A percentile compares a stretch with the other conserved stretches of the same genome.
Evolutionary conservation across 352 stramenopile species (phyloP).

Genomic region (Globisporangium carolinianum): DNA sequence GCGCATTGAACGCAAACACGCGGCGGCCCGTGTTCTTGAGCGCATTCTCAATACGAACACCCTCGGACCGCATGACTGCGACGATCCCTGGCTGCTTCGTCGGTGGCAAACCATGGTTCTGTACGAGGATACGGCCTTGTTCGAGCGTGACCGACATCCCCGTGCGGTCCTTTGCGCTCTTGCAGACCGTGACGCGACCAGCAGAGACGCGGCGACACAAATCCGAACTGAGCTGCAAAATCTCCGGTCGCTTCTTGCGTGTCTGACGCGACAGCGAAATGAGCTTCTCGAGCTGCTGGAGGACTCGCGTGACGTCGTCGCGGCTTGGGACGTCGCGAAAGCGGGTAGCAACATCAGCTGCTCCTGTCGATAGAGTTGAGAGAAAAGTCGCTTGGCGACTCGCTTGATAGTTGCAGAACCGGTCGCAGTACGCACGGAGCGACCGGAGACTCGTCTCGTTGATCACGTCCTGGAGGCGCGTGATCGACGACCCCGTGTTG

Average conservation of each 20-base stretch:
- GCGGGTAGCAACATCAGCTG: not conserved
- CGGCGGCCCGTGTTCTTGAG: constrained; percentile 77
- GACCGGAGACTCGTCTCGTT: constrained; percentile 70
- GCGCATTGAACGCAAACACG: constrained; percentile 82
- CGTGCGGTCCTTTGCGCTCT: constrained; percentile 97
- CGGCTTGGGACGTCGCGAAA: constrained; percentile 21
- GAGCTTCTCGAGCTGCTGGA: constrained; percentile 62
- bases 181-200: constrained; percentile 93
- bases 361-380: not conserved
- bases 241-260: constrained; percentile 81
- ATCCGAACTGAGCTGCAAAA: constrained; percentile 79
- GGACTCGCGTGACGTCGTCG: constrained; percentile 46
- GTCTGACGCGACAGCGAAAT: constrained; percentile 60
- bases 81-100: constrained; percentile 73
- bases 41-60: constrained; percentile 81
- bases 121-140: constrained; percentile 83
- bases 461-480: constrained; percentile 73
- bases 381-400: constrained; percentile 21
- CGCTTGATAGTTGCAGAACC: constrained; percentile 67
- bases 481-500: constrained; percentile 76
- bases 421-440: constrained; percentile 64
- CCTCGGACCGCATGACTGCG: constrained; percentile 76
- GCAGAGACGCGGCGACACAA: constrained; percentile 77
- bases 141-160: constrained; percentile 97
- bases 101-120: constrained; percentile 64